These are phyloP conservation scores for Chaetomium tenue DNA, from an alignment of 495 filamentous ascomycete genomes.

Conservation along the genomic window DNA sequence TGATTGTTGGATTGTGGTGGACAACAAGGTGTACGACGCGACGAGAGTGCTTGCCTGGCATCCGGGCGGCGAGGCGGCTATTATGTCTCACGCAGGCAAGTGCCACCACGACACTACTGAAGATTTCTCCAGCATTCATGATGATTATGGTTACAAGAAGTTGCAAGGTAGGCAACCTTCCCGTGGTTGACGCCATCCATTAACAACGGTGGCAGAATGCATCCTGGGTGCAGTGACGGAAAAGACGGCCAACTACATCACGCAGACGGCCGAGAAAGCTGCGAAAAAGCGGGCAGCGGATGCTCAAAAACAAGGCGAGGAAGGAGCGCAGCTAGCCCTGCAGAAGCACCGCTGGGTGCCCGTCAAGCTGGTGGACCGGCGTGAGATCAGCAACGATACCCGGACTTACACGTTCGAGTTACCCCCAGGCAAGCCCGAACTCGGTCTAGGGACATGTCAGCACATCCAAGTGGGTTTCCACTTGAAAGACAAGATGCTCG, in stretches of 20 bases:
- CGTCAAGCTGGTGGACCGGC: conserved; percentile 29
- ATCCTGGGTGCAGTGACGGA: conserved; percentile 39
- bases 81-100: conserved; percentile 18
- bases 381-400: conserved; percentile 30
- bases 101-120: conserved; percentile 19
- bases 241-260: conserved; percentile 40
- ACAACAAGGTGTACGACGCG: conserved; percentile 72
- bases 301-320: conserved; percentile 6
- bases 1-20: conserved; percentile 67
- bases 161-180: conserved; percentile 9
- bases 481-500: conserved; percentile 30
- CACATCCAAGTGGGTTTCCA: conserved; percentile 40
- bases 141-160: conserved; percentile 18
- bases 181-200: neutral
- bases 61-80: conserved; percentile 59
- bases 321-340: conserved; percentile 1
- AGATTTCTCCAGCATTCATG: conserved; percentile 20
- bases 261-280: conserved; percentile 30
- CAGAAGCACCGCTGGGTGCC: conserved; percentile 24
- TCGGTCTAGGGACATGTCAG: conserved; percentile 38
- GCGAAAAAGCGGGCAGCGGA: conserved; percentile 25
- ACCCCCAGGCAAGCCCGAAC: conserved; percentile 23
- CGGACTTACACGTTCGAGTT: conserved; percentile 35
- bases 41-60: conserved; percentile 69
- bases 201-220: conserved; percentile 30